These are phyloP conservation scores for Harrya chromipes DNA, from an alignment of 768 basidiomycete genomes.

Conservation along the genomic window DNA sequence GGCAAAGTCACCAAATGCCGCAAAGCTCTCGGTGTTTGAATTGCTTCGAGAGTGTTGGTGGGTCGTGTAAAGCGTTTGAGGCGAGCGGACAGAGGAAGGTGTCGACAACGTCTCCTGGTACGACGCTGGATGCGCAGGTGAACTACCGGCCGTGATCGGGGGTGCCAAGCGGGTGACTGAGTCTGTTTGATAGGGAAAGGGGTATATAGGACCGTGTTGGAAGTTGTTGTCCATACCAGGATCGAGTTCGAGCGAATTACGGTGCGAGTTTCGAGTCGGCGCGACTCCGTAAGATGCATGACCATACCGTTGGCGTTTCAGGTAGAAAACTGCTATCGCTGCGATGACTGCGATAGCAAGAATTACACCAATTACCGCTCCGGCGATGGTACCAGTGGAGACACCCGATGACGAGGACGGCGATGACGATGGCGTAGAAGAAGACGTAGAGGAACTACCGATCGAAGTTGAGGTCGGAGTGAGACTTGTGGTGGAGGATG, in stretches of 20 bases:
- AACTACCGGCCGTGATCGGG: constrained; percentile 3
- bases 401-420: constrained; percentile 24
- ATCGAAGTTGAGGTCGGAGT: constrained; percentile 21
- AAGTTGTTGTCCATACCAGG: constrained; percentile 17
- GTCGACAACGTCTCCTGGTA: constrained; percentile 5
- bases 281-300: constrained; percentile 30
- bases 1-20: constrained; percentile 16
- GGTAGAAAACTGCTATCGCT: constrained; percentile 50
- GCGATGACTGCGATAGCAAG: constrained; percentile 51
- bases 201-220: constrained; percentile 35
- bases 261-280: constrained; percentile 27
- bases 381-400: constrained; percentile 48
- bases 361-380: constrained; percentile 47
- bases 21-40: constrained; percentile 22
- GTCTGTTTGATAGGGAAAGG: constrained; percentile 30
- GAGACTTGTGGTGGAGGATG: constrained; percentile 45
- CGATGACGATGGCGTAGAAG: constrained; percentile 18
- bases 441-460: constrained; percentile 13
- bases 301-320: constrained; percentile 31
- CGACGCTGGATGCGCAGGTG: not conserved
- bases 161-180: constrained; percentile 17
- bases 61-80: constrained; percentile 4
- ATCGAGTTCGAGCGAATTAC: constrained; percentile 40
- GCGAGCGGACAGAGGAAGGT: constrained; percentile 7
- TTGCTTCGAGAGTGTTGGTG: constrained; percentile 16